These are phyloP conservation scores for Ceratobasidium sp. DNA, from an alignment of 1,284 basidiomycete species.

Conservation along the genomic window DNA sequence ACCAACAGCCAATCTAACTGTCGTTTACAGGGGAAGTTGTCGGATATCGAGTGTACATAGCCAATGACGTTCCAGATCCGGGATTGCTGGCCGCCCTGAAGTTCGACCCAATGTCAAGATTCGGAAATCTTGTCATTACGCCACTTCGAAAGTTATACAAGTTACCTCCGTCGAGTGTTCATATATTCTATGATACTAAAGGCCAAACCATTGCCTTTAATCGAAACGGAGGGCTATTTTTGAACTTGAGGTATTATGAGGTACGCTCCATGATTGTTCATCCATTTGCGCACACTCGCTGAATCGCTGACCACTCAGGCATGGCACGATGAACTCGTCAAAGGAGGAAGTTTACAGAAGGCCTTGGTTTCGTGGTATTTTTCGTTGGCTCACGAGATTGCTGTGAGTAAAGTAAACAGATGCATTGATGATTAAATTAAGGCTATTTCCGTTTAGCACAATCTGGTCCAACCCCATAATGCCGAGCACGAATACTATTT, in stretches of 20 bases:
- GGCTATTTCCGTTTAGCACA: slow-evolving; percentile 50
- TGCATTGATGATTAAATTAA: not conserved
- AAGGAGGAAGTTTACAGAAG: slow-evolving; percentile 68
- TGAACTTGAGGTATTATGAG: slow-evolving; percentile 89
- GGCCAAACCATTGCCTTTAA: slow-evolving; percentile 96
- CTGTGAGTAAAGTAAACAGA: slow-evolving; percentile 53
- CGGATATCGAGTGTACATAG: slow-evolving; percentile 73
- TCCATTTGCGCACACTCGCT: slow-evolving; percentile 19
- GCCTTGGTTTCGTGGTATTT: slow-evolving; percentile 91
- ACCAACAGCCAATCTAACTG: not conserved
- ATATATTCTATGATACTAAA: slow-evolving; percentile 86
- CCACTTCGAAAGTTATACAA: slow-evolving; percentile 71
- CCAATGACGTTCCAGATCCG: slow-evolving; percentile 71
- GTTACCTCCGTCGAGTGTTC: slow-evolving; percentile 77
- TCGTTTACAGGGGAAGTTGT: slow-evolving; percentile 39
- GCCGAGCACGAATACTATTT: slow-evolving; percentile 83
- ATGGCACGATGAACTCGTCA: slow-evolving; percentile 64
- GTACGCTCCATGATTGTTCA: slow-evolving; percentile 64
- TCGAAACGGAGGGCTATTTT: slow-evolving; percentile 86
- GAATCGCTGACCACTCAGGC: slow-evolving; percentile 39
- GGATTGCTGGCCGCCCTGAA: slow-evolving; percentile 62
- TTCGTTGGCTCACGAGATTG: slow-evolving; percentile 91
- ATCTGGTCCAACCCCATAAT: slow-evolving; percentile 54
- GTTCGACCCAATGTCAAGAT: slow-evolving; percentile 72
- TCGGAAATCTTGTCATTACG: slow-evolving; percentile 71